These are phyloP conservation scores for Glomus cerebriforme DNA, from an alignment of 192 early-diverging fungal genomes.

Conservation along the genomic window DNA sequence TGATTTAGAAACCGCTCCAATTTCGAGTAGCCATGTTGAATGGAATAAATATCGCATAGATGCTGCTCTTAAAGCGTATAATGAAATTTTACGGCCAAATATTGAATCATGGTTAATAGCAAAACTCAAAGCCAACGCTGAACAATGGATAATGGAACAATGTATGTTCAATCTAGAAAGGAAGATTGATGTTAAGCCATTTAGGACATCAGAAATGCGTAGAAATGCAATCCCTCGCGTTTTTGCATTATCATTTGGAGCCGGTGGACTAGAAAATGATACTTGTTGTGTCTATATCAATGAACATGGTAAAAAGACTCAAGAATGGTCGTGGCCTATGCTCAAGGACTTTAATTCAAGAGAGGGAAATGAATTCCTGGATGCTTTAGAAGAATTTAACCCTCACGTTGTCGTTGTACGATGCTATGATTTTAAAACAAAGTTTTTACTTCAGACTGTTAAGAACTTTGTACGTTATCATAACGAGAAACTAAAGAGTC, in stretches of 20 bases:
- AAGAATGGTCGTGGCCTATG: constrained; percentile 48
- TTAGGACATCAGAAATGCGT: not conserved
- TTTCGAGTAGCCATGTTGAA: not conserved
- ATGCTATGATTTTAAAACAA: constrained; percentile 75
- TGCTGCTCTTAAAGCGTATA: not conserved
- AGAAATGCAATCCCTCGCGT: constrained; percentile 59
- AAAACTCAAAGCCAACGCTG: not conserved
- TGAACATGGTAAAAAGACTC: constrained; percentile 66
- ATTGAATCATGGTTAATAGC: constrained; percentile 4
- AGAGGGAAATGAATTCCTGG: constrained; percentile 52
- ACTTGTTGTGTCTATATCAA: constrained; percentile 72
- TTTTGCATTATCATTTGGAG: constrained; percentile 72
- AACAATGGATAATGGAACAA: constrained; percentile 10
- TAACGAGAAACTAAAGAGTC: constrained; percentile 9
- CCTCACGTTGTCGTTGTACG: constrained; percentile 83
- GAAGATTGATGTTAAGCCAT: constrained; percentile 1
- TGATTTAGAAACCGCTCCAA: not conserved
- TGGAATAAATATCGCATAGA: constrained; percentile 8
- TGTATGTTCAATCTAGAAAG: not conserved
- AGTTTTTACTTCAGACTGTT: constrained; percentile 72
- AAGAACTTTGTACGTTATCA: constrained; percentile 56
- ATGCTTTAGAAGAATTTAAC: constrained; percentile 58
- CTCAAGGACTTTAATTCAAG: constrained; percentile 6
- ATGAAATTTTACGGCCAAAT: not conserved
- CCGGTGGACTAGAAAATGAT: constrained; percentile 59